Conservation (phyloP, 2,329 filamentous ascomycete genomes). For the Diplocarpon mali region DNA sequence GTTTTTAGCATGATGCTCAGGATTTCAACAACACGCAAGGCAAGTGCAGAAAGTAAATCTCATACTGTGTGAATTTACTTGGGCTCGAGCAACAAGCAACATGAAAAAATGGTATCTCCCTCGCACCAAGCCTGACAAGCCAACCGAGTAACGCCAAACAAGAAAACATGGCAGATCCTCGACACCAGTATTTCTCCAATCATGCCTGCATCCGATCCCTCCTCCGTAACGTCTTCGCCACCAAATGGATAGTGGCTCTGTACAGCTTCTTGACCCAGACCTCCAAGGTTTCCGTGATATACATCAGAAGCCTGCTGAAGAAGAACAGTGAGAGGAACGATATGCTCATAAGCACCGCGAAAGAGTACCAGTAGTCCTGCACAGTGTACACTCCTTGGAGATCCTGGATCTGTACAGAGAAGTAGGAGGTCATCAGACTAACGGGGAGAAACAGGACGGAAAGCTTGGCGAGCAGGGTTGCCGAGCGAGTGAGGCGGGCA, state of each 20-base stretch:
- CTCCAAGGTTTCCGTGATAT: constrained; percentile 35
- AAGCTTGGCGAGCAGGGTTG: constrained; percentile 61
- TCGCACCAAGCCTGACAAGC: not conserved
- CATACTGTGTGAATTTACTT: no score
- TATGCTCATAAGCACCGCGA: constrained; percentile 49
- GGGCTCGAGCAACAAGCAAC: not conserved
- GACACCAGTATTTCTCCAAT: not conserved
- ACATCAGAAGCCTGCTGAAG: constrained; percentile 36
- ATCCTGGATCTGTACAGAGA: constrained; percentile 52
- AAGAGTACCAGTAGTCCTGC: constrained; percentile 56
- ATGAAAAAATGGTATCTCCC: not conserved
- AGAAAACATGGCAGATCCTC: not conserved
- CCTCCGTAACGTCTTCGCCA: constrained; percentile 3
- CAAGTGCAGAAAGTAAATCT: no score
- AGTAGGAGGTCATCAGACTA: constrained; percentile 64
- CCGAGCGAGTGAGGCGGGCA: constrained; percentile 59
- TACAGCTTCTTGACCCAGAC: constrained; percentile 11
- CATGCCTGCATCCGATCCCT: not conserved
- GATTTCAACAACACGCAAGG: no score
- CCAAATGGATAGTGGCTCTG: not conserved
- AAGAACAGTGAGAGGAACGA: constrained; percentile 49
- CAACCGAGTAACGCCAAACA: not conserved
- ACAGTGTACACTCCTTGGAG: constrained; percentile 46
- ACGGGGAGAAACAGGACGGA: constrained; percentile 68
- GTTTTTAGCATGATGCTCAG: no score